These are phyloP conservation scores for Lipomyces orientalis DNA, from an alignment of 805 yeast species.

Conservation along the genomic window DNA sequence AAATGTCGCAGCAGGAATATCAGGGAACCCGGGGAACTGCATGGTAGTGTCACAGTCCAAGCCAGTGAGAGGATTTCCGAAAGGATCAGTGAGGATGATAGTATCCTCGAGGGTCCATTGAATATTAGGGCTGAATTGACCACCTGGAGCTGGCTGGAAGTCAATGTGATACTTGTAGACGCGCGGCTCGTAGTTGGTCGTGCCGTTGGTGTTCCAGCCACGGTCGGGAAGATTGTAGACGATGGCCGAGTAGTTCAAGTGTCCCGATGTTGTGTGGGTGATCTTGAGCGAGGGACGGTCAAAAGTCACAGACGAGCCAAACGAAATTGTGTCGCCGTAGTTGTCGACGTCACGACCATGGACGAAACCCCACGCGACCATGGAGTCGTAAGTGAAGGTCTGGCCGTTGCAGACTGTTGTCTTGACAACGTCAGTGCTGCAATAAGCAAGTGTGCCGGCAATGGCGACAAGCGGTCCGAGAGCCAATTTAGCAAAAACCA, in stretches of 20 bases:
- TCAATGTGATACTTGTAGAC: slow-evolving; percentile 25
- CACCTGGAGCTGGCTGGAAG: slow-evolving; percentile 21
- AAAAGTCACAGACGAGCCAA: slow-evolving; percentile 27
- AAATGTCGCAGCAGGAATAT: slow-evolving; percentile 28
- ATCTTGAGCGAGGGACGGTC: slow-evolving; percentile 33
- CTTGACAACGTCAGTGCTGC: neutral
- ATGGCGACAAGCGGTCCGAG: slow-evolving; percentile 3
- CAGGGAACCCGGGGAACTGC: slow-evolving; percentile 25
- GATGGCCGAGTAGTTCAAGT: slow-evolving; percentile 22
- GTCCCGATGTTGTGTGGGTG: slow-evolving; percentile 16
- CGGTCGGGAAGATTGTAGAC: slow-evolving; percentile 34
- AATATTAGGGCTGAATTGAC: slow-evolving; percentile 22
- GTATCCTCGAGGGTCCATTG: slow-evolving; percentile 31
- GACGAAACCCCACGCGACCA: slow-evolving; percentile 32
- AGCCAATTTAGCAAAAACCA: neutral
- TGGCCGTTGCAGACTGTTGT: slow-evolving; percentile 18
- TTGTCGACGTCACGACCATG: slow-evolving; percentile 30
- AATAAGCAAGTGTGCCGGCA: slow-evolving; percentile 11
- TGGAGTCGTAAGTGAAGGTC: slow-evolving; percentile 27
- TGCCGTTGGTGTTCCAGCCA: slow-evolving; percentile 36
- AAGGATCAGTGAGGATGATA: slow-evolving; percentile 31
- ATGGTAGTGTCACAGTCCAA: slow-evolving; percentile 29
- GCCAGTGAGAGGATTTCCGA: slow-evolving; percentile 33
- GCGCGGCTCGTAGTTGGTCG: slow-evolving; percentile 32
- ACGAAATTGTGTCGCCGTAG: slow-evolving; percentile 34